A percentile compares a stretch with the other conserved stretches of the same genome.
Conservation (phyloP, 2,329 filamentous ascomycete genomes). For the Trichoderma pleuroti region DNA sequence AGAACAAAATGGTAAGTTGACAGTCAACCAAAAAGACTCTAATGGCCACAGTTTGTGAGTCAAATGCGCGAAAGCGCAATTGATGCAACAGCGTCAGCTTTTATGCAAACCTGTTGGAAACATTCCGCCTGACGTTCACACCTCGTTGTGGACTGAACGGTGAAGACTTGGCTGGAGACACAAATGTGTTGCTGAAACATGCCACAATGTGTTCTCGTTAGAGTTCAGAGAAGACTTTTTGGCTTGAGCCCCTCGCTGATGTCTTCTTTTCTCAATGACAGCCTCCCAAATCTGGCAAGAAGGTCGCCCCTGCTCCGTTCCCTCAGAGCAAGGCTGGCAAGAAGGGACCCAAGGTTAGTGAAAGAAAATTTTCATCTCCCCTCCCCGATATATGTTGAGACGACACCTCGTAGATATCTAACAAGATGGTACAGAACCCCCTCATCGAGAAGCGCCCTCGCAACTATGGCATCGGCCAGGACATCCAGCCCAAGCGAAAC, state of each 20-base stretch:
- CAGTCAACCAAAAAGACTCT: constrained; percentile 31
- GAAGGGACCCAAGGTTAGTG: constrained; percentile 86
- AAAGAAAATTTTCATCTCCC: constrained; percentile 39
- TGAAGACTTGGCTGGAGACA: constrained; percentile 67
- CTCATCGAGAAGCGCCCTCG: constrained; percentile 96
- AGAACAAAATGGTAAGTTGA: constrained; percentile 43
- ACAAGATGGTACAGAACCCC: constrained; percentile 68
- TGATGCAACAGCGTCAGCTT: constrained; percentile 33
- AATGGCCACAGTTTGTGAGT: constrained; percentile 39
- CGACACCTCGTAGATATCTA: not conserved
- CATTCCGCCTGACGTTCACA: constrained; percentile 33
- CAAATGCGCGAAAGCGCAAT: constrained; percentile 34
- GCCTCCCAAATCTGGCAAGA: constrained; percentile 98
- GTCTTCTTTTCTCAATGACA: constrained; percentile 99
- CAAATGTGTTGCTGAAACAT: constrained; percentile 49
- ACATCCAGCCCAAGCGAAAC: constrained; percentile 96
- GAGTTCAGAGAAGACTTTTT: constrained; percentile 84
- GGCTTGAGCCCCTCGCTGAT: constrained; percentile 85
- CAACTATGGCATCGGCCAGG: constrained; percentile 99
- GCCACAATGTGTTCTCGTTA: constrained; percentile 68
- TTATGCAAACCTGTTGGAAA: constrained; percentile 31
- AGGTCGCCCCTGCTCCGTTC: constrained; percentile 95
- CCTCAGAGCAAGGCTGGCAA: constrained; percentile 90
- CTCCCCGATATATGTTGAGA: not conserved
- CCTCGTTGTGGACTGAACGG: constrained; percentile 31